Conservation (phyloP, 1,284 basidiomycete species). For the Moesziomyces parantarcticus region DNA sequence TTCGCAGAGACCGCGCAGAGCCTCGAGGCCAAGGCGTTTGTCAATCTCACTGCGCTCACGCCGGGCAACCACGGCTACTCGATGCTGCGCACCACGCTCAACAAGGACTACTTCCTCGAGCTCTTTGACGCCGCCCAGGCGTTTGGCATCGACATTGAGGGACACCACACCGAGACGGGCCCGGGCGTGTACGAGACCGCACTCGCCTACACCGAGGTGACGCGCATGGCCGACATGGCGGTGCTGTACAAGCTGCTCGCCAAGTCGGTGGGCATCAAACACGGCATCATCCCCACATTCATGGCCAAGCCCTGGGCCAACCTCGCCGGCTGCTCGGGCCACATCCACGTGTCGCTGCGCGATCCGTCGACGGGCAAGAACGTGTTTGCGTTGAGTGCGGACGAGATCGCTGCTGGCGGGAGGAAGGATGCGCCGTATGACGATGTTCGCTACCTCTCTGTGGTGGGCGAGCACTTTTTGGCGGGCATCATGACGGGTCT, state of each 20-base stretch:
- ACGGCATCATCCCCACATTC: slow-evolving; percentile 90
- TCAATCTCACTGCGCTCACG: slow-evolving; percentile 80
- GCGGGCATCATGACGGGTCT: slow-evolving; percentile 89
- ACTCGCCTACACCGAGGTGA: slow-evolving; percentile 84
- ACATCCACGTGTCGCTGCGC: slow-evolving; percentile 89
- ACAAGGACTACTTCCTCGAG: slow-evolving; percentile 88
- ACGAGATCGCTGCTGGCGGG: slow-evolving; percentile 75
- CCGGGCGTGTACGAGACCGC: slow-evolving; percentile 88
- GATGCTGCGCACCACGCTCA: slow-evolving; percentile 71
- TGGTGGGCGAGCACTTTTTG: slow-evolving; percentile 89
- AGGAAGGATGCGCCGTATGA: slow-evolving; percentile 78
- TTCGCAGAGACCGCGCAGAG: slow-evolving; percentile 84
- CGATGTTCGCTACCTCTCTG: slow-evolving; percentile 85
- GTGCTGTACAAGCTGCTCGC: slow-evolving; percentile 90
- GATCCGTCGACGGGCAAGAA: slow-evolving; percentile 77
- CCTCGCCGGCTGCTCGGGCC: slow-evolving; percentile 71
- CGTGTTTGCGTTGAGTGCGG: slow-evolving; percentile 78
- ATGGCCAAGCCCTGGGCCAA: slow-evolving; percentile 94
- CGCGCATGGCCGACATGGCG: slow-evolving; percentile 93
- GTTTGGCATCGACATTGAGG: slow-evolving; percentile 87
- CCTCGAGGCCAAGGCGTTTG: slow-evolving; percentile 81
- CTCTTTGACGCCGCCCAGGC: slow-evolving; percentile 80
- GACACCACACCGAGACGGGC: slow-evolving; percentile 95
- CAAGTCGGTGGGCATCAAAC: slow-evolving; percentile 89
- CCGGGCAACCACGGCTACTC: slow-evolving; percentile 76